phyloP scores from a whole-genome alignment of 2,329 filamentous ascomycete species.

The Dissoconium aciculare region DNA sequence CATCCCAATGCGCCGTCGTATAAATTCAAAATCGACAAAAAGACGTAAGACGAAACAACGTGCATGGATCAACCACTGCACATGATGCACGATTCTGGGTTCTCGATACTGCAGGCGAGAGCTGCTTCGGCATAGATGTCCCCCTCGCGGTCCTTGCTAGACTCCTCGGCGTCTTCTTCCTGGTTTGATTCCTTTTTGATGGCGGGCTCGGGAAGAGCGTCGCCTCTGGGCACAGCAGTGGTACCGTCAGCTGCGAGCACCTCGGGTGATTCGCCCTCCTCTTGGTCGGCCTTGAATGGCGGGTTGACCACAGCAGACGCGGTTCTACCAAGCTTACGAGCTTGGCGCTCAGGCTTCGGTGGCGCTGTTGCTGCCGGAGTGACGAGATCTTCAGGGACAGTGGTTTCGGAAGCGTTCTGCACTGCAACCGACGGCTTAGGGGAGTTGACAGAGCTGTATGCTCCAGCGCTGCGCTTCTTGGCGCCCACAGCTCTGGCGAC shows the following conservation, averaged over 20 bases:
- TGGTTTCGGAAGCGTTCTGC: conserved; percentile 26
- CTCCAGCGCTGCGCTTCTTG: conserved; percentile 52
- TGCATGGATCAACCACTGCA: conserved; percentile 66
- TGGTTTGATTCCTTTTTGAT: conserved; percentile 37
- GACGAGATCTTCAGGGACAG: conserved; percentile 46
- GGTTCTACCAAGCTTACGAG: conserved; percentile 19
- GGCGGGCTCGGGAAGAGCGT: conserved; percentile 48
- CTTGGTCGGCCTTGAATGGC: conserved; percentile 60
- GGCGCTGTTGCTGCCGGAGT: conserved; percentile 52
- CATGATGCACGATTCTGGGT: conserved; percentile 90
- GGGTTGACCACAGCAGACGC: conserved; percentile 43
- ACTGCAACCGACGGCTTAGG: conserved; percentile 45
- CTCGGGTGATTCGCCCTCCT: conserved; percentile 67
- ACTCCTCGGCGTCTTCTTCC: conserved; percentile 57
- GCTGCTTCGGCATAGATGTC: conserved; percentile 95
- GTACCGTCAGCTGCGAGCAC: conserved; percentile 57
- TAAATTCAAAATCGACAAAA: too few species aligned
- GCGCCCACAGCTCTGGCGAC: conserved; percentile 47
- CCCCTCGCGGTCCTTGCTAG: conserved; percentile 60
- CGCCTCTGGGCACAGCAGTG: conserved; percentile 41
- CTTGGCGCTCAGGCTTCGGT: conserved; percentile 36
- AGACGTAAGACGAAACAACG: too few species aligned
- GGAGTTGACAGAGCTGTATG: conserved; percentile 25
- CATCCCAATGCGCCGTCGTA: too few species aligned
- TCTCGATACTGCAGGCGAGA: conserved; percentile 90